Evolutionary conservation across 352 stramenopile genomes (phyloP), one percentile per base, ranked within the genome.

Genomic region (Aphanomyces stellatus): DNA sequence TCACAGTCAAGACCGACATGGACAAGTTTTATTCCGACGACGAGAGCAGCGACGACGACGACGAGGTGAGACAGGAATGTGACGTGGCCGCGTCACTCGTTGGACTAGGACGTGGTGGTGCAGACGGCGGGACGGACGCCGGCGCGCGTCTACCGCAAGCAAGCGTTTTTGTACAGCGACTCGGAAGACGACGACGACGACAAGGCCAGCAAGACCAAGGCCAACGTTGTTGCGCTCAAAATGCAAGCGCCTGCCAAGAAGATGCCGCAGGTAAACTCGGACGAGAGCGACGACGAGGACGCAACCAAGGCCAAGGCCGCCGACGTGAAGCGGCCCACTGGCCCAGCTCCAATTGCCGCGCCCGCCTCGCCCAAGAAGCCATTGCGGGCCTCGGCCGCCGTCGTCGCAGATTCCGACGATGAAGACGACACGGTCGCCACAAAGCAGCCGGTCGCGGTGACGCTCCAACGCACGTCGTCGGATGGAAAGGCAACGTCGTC

Each of bases 11-110:
- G 22, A 80, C 73, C 19, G 82, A 93, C 28, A 63, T 93, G 25
- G 82, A 92, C 59, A 71, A 78, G 35, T 93, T 93, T 68, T 92
- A 91, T 61, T 91, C 83, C 2, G 80, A 91, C 35, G 75, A 88
- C 41, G 82, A 89, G 49, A 90, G 79, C 55, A 78, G 83, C 22
- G 72, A 76, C 19, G 74, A 74, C 51, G 63, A 53, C 15, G 72
- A 69, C 0, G 72, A 71, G 37, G 42, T 57, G 46, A 43, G 3
- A 6, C 15, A 28, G 11, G 17, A 42, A 43, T 31, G 30, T 33
- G 8, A 4, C 19, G 46, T 30, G 2, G 27, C 17, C 4, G 7
- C 15, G 53, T 51, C 17, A 1, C 3, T 55, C 11, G 13, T 60
- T 40, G 2, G 62, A 82, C 33, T 79, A 88, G 56, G 80, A 86